Percentiles rank a stretch among this genome's conserved stretches.
phyloP scores from a whole-genome alignment of 345 rosid genomes.

The Psidium friedrichsthalianum region DNA sequence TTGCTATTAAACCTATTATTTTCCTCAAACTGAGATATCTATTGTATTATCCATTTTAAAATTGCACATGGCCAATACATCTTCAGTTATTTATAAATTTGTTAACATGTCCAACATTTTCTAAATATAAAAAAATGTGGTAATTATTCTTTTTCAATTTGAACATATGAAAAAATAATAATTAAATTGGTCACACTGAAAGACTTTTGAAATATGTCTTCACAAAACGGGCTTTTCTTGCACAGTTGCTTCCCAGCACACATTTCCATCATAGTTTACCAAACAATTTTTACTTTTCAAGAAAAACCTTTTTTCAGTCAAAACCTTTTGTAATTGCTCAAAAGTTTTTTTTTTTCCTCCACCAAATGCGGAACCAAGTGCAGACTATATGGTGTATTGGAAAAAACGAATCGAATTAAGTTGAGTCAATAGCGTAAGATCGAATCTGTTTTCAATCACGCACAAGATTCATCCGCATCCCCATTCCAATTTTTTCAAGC shows the following conservation, averaged over 20 bases:
- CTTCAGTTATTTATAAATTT: no score
- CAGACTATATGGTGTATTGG: not conserved
- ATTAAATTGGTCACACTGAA: not conserved
- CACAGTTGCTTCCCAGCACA: not conserved
- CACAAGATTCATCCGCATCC: no score
- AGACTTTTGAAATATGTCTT: not conserved
- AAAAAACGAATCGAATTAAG: not conserved
- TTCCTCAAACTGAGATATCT: not conserved
- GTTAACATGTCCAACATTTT: not conserved
- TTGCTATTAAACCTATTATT: not conserved
- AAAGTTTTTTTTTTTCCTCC: not conserved
- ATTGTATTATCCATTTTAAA: not conserved
- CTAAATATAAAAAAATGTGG: not conserved
- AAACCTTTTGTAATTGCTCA: not conserved
- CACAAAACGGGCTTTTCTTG: not conserved
- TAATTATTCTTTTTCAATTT: not conserved
- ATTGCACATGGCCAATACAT: no score
- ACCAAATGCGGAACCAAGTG: not conserved
- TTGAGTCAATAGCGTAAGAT: not conserved
- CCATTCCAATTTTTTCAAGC: not conserved
- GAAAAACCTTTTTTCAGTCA: not conserved
- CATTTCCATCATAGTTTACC: not conserved
- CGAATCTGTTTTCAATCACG: no score
- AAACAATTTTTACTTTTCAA: not conserved
- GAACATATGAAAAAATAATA: not conserved